Evolutionary conservation across 1,139 yeast species (phyloP).

Genomic region (Dujonia santamariae): DNA sequence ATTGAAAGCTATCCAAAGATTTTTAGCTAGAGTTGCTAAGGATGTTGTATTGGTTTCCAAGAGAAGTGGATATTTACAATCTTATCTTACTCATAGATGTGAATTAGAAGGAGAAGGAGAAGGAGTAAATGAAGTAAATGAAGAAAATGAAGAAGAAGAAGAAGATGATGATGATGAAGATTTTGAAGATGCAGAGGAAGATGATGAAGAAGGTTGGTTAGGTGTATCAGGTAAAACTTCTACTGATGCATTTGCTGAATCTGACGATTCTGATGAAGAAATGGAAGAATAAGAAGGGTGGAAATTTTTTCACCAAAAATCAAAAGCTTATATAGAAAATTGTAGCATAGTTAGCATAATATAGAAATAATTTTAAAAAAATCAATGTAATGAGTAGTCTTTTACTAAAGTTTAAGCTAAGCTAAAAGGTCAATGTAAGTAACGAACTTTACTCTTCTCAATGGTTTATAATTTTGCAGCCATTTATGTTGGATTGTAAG

Average conservation of each 20-base stretch:
- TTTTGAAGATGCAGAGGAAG: constrained; percentile 15
- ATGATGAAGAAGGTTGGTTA: constrained; percentile 18
- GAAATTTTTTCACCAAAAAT: no score
- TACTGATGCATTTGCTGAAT: constrained; percentile 5
- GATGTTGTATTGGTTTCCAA: constrained; percentile 60
- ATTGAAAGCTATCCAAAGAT: constrained; percentile 71
- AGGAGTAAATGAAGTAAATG: constrained; percentile 14
- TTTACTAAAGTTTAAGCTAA: not conserved
- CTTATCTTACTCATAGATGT: constrained; percentile 38
- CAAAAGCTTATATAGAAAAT: no score
- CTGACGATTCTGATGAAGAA: constrained; percentile 8
- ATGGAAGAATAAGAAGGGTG: no score
- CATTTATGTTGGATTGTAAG: not conserved
- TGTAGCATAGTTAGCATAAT: not conserved
- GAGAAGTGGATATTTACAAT: constrained; percentile 52
- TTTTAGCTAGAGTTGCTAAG: constrained; percentile 69
- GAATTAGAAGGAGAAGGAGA: constrained; percentile 18
- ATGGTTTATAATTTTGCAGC: not conserved
- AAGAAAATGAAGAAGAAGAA: constrained; percentile 8
- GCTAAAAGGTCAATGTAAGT: not conserved
- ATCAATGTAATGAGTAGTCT: not conserved
- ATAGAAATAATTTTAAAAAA: not conserved
- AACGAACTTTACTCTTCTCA: not conserved
- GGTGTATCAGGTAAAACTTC: constrained; percentile 10
- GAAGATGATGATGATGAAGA: constrained; percentile 15